Evolutionary conservation across 352 stramenopile genomes (phyloP), one percentile per base, ranked within the genome.

Genomic region (Phytophthora brassicae): DNA sequence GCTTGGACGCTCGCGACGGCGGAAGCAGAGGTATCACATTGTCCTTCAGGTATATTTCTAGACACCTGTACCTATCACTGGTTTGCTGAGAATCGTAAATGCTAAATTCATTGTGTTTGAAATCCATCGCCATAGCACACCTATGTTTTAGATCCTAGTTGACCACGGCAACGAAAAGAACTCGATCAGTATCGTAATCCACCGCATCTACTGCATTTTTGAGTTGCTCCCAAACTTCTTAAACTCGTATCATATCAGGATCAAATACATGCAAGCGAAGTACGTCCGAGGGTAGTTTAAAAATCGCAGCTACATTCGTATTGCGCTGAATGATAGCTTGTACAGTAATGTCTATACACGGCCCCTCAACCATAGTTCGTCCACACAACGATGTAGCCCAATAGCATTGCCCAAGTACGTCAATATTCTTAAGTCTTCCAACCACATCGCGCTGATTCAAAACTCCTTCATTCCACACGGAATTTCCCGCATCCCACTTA

Each of bases 101-200:
- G 4, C 14, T 22, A 4, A 22, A 14, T 22, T 42, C 36, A 22
- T 42, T 42, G 36, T 20, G 5, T 0, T 19, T 22, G n/a, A 42
- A 42, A 14, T 42, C 36, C 12, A 42, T 23, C 14, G 4, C 11
- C 17, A 56, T 35, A 36, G 28, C 46, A 29, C 56, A 64, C 47
- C 56, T 53, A 23, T 64, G 39, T 7, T 64, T 53, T 12, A 57
- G 23, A 16, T 51, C 39, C 4, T 43, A 53, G n/a, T 47, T 46
- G 13, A 53, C 13, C 20, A 46, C 19, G 16, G 33, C 28, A 24
- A 57, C 56, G 39, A 57, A 58, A 4, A 64, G 9, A 4, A 58
- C 31, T 17, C 11, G 41, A 9, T 60, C 26, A 1, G 19, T 51
- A 14, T 44, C 16, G 8, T 41, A 23, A 9, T 54, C 17, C 52